Conservation (phyloP, 1,139 yeast genomes). For the Debaryomyces udenii region DNA sequence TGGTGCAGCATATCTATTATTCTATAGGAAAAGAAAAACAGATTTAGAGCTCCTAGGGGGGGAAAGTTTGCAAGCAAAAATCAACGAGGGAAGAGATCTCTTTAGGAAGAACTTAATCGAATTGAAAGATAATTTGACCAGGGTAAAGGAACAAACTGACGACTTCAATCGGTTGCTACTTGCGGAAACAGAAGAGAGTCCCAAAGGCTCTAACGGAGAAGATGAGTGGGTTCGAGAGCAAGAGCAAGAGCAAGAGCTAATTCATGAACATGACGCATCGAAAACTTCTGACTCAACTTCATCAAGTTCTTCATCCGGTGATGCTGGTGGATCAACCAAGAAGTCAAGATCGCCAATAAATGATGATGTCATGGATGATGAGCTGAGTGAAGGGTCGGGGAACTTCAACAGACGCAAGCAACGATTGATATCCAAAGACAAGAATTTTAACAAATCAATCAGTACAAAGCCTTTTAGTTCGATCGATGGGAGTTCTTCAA, state of each 20-base stretch:
- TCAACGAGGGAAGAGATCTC: slow-evolving; percentile 27
- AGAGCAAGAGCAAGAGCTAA: slow-evolving; percentile 14
- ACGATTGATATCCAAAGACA: slow-evolving; percentile 35
- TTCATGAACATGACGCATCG: not conserved
- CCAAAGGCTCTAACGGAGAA: not conserved
- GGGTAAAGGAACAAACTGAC: slow-evolving; percentile 21
- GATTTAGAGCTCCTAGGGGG: slow-evolving; percentile 41
- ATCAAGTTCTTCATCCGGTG: not conserved
- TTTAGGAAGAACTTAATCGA: slow-evolving; percentile 18
- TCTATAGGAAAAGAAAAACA: slow-evolving; percentile 65
- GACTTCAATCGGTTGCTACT: slow-evolving; percentile 18
- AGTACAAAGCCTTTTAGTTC: slow-evolving; percentile 19
- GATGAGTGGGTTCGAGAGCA: not conserved
- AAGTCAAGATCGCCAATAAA: slow-evolving; percentile 25
- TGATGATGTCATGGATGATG: slow-evolving; percentile 14
- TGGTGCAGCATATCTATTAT: slow-evolving; percentile 85
- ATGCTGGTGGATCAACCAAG: slow-evolving; percentile 14
- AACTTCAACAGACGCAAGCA: slow-evolving; percentile 36
- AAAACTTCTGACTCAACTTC: slow-evolving; percentile 1
- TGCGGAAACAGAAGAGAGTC: slow-evolving; percentile 25
- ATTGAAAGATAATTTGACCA: slow-evolving; percentile 17
- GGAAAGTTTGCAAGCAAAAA: slow-evolving; percentile 27
- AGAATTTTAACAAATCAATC: slow-evolving; percentile 26
- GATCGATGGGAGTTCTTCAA: slow-evolving; percentile 8
- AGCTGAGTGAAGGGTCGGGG: slow-evolving; percentile 19